Evolutionary conservation across 805 yeast species (phyloP), one percentile per base, ranked within the genome.

Genomic region (Tetrapisispora phaffii): DNA sequence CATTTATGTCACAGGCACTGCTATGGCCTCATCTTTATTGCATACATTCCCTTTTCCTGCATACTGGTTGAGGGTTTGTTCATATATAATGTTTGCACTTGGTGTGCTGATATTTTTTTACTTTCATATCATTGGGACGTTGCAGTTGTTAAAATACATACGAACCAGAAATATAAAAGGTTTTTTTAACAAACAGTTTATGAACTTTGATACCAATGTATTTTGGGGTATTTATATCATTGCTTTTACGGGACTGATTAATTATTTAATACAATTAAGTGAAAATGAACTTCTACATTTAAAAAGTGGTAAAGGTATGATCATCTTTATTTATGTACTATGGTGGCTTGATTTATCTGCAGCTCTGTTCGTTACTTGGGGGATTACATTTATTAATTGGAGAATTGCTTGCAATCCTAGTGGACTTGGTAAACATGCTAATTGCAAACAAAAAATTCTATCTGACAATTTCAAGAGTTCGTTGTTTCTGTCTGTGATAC

Each of bases 1-100:
- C 63, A 81, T 83, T 22, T 70, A 78, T 41, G 75, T 80, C n/a
- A 88, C 88, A 96, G 96, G 95, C 1, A 74, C 82, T 3, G 95
- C 96, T 1, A 84, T 87, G 34, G 67, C 85, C 1, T 68, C 85
- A 4, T 59, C 75, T 33, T 66, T 85, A 4, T 67, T 88, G 32
- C 74, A 77, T 59, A 60, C 68, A 29, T 87, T 82, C 59, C 87
- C 95, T 0, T 83, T 76, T 55, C 72, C 70, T 2, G 73, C 79
- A 0, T 59, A 65, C 10, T 81, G 88, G 87, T 65, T 82, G 31
- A 54, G 65, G 37, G 58, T 72, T 2, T 67, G 80, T 44, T 82
- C 87, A 2, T 66, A 75, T 24, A 70, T 85, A 4, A 73, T 79
- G 71, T 87, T 80, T 69, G 81, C 74, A 9, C 56, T 80, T 12